phyloP scores from a whole-genome alignment of 75 land plant species.

The Picea sitchensis region DNA sequence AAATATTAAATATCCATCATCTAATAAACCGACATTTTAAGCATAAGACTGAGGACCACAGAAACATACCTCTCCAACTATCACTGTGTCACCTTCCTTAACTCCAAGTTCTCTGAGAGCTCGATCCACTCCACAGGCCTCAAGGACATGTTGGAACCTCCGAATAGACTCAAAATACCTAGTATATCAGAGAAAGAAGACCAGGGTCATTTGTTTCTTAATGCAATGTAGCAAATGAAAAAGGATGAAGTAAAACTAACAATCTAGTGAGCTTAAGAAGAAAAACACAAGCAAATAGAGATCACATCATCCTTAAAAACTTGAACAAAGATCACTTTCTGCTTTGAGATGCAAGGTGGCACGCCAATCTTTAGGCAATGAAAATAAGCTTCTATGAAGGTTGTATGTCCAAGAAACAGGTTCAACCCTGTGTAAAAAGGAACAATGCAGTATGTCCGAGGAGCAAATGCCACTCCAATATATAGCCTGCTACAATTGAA shows the following conservation, averaged over 20 bases:
- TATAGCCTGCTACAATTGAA: too few relatives aligned
- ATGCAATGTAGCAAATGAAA: background rate
- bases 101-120: slow-evolving; percentile 76
- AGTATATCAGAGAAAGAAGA: slow-evolving; percentile 2
- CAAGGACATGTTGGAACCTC: slow-evolving; percentile 87
- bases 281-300: background rate
- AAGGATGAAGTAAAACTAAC: background rate
- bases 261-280: background rate
- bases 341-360: too few relatives aligned
- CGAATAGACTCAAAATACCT: slow-evolving; percentile 81
- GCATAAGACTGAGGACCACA: background rate
- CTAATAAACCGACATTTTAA: slow-evolving; percentile 1
- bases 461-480: too few relatives aligned
- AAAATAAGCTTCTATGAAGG: background rate
- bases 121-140: slow-evolving; percentile 81
- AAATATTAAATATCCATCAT: background rate
- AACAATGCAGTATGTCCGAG: too few relatives aligned
- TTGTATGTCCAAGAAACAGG: background rate
- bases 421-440: too few relatives aligned
- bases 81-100: slow-evolving; percentile 90
- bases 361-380: too few relatives aligned
- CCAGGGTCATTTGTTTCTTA: background rate
- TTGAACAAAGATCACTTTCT: background rate
- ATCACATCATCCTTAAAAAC: slow-evolving; percentile 1
- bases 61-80: slow-evolving; percentile 74